Evolutionary conservation across 2,329 filamentous ascomycete species (phyloP), one percentile per base, ranked within the genome.

Genomic region (Monilinia vaccinii-corymbosi): DNA sequence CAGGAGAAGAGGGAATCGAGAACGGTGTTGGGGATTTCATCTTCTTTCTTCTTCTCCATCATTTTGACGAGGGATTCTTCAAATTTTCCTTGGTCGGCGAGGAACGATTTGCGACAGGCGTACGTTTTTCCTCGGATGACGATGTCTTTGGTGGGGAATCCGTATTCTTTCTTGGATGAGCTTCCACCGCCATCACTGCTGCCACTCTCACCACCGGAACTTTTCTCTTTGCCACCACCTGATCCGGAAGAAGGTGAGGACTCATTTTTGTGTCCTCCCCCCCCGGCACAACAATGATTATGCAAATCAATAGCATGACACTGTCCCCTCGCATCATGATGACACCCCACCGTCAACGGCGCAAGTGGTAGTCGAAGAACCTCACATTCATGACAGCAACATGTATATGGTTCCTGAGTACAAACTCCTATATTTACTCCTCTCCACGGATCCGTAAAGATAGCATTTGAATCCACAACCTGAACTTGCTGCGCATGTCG

Each of bases 141-240:
- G 32, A 71, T 62, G 23, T 69, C 66, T 57, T 67, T 69, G 4
- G 64, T 68, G n/a, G 66, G 63, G 50, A 64, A 65, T 16, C 62
- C 55, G 23, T 62, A 65, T 16, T 62, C 55, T 36, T 48, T 32
- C 32, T n/a, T 47, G 14, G 44, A 55, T 42, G 47, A 55, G 47
- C 25, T 18, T 6, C 18, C 38, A 28, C 49, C 28, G n/a, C 49
- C 49, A 4, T 14, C 34, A 4, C 48, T 14, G 13, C 48, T 1
- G 23, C 34, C 21, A 11, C 34, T 16, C n/a, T n/a, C n/a, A n/a
- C n/a, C n/a, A 3, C 34, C 14, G 1, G 36, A 42, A 31, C 18
- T 48, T 49, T 49, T 57, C 9, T 48, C 53, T 28, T 57, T 57
- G 7, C 14, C 18, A n/a, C 28, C 45, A 11, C 56, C 25, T 2